Conservation (phyloP, 371 early-diverging fungal species). For the Apophysomyces trapeziformis region DNA sequence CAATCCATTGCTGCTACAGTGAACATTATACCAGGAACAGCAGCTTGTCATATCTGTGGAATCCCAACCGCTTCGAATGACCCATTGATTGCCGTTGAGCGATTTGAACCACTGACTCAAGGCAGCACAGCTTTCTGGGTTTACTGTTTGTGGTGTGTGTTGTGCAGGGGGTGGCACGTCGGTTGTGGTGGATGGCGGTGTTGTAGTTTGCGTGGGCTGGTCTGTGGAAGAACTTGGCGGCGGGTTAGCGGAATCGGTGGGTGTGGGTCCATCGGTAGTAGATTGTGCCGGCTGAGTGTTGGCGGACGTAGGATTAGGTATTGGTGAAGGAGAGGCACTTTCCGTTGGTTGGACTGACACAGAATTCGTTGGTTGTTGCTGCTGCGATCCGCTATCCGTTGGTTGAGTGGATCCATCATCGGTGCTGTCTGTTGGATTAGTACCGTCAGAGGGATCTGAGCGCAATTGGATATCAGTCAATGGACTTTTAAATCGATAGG, state of each 20-base stretch:
- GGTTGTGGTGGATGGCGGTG: conserved; percentile 1
- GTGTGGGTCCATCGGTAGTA: conserved; percentile 2
- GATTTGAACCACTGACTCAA: conserved; percentile 37
- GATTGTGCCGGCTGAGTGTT: background rate
- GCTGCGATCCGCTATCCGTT: background rate
- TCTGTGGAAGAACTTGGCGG: conserved; percentile 1
- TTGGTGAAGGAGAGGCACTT: background rate
- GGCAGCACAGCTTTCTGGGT: conserved; percentile 32
- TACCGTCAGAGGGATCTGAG: background rate
- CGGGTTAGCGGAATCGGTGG: background rate
- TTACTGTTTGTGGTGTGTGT: conserved; percentile 13
- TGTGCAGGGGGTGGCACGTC: background rate
- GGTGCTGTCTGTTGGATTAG: background rate
- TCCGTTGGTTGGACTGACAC: background rate
- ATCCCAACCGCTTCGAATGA: conserved; percentile 43
- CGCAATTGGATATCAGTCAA: background rate
- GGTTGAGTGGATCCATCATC: background rate
- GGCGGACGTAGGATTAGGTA: background rate
- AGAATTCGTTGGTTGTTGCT: background rate
- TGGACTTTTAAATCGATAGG: background rate
- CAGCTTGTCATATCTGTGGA: conserved; percentile 46
- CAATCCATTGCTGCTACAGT: conserved; percentile 38
- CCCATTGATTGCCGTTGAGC: conserved; percentile 43
- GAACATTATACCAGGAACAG: conserved; percentile 48
- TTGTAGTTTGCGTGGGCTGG: background rate